Evolutionary conservation across 805 yeast genomes (phyloP), one percentile per base, ranked within the genome.

Genomic region (Huiozyma naganishii): DNA sequence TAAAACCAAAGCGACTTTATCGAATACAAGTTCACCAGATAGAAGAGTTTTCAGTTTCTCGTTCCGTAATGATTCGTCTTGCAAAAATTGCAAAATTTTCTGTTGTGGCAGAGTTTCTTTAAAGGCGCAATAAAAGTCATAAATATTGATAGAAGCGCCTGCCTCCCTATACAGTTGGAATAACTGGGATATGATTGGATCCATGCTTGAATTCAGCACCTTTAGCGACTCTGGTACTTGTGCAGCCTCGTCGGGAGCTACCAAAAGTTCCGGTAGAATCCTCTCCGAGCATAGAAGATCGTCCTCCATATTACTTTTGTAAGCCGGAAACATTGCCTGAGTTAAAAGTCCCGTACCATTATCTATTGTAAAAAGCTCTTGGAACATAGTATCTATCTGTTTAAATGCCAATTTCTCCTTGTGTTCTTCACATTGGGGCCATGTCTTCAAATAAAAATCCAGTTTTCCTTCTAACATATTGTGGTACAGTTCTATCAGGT

Each of bases 91-190:
- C 48, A 61, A 43, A 1, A 66, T 59, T 9, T 51, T 50, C 6
- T 58, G 50, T 37, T 52, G 52, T 4, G 67, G 62, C n/a, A 79
- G 50, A 0, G 77, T 64, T 45, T 70, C 74, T 53, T 69, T 74
- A 62, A 83, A 83, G 0, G 84, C 80, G 27, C 66, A 58, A 53
- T 70, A 83, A 51, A 78, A 79, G 51, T 83, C 94, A 61, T 69
- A 79, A 42, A 81, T 70, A 54, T 83, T 83, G 48, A 83, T 71
- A 29, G 71, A 65, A 3, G 79, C 69, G 27, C 84, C 83, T 0
- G 95, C 89, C 52, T 88, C 96, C 46, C 92, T 74, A 58, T 80
- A 82, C 11, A 85, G 68, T 40, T 76, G 73, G 62, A 76, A 88
- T 43, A 88, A 58, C 40, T 73, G 75, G 29, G 75, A 66, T 6